Percentiles rank a stretch among this genome's conserved stretches.
Evolutionary conservation across 345 rosid genomes (phyloP).

Genomic region (thale cress (Arabidopsis thaliana)): TAIR10.1 NC_003070.9:121001-121500

Average conservation of each 20-base stretch:
- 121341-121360: slow-evolving; percentile 25
- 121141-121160: slow-evolving; percentile 15
- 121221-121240: slow-evolving; percentile 42
- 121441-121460: neutral
- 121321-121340: slow-evolving; percentile 30
- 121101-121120: slow-evolving; percentile 9
- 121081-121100: slow-evolving; percentile 19
- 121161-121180: slow-evolving; percentile 28
- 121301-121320: slow-evolving; percentile 36
- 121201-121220: slow-evolving; percentile 47
- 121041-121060: slow-evolving; percentile 30
- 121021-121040: neutral
- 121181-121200: slow-evolving; percentile 8
- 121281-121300: slow-evolving; percentile 34
- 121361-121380: slow-evolving; percentile 40
- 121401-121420: slow-evolving; percentile 30
- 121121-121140: slow-evolving; percentile 14
- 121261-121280: slow-evolving; percentile 38
- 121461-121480: slow-evolving; percentile 21
- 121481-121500: slow-evolving; percentile 40
- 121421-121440: neutral
- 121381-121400: slow-evolving; percentile 27
- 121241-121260: slow-evolving; percentile 25
- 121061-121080: slow-evolving; percentile 7
- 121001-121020: neutral